phyloP scores from a whole-genome alignment of 2,329 filamentous ascomycete species.

The Ophiostoma pallidulum region DNA sequence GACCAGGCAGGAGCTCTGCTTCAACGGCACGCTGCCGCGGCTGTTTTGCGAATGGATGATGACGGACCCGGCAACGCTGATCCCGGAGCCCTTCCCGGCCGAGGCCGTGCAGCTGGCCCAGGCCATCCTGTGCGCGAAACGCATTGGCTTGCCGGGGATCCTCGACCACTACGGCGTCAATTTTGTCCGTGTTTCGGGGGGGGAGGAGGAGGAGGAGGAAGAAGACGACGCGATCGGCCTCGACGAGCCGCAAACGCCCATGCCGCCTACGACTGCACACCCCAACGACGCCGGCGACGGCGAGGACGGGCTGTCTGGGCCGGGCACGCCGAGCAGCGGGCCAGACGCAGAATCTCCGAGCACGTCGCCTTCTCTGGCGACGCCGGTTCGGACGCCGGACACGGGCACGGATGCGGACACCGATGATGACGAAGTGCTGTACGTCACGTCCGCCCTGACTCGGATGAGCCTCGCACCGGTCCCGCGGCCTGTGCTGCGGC shows the following conservation, averaged over 20 bases:
- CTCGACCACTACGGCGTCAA: background rate
- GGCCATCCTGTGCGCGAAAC: background rate
- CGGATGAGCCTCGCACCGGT: background rate
- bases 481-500: background rate
- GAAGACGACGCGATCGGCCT: background rate
- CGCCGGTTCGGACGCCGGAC: too few species aligned
- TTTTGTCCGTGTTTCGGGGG: background rate
- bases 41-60: slow-evolving; percentile 28
- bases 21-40: slow-evolving; percentile 21
- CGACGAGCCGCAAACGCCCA: background rate
- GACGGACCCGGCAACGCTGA: slow-evolving; percentile 13
- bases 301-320: too few species aligned
- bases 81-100: background rate
- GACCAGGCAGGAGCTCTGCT: slow-evolving; percentile 22
- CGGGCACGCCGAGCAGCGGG: too few species aligned
- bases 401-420: too few species aligned
- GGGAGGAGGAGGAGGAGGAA: background rate
- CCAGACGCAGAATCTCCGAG: background rate
- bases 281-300: too few species aligned
- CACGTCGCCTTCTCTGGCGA: too few species aligned
- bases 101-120: background rate
- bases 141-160: background rate
- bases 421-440: background rate
- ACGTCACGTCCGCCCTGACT: background rate
- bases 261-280: too few species aligned